A percentile compares a stretch with the other conserved stretches of the same genome.
These are phyloP conservation scores for Saccharum hybrid DNA, from an alignment of 202 grass and related monocot genomes.

Conservation along the genomic window DNA sequence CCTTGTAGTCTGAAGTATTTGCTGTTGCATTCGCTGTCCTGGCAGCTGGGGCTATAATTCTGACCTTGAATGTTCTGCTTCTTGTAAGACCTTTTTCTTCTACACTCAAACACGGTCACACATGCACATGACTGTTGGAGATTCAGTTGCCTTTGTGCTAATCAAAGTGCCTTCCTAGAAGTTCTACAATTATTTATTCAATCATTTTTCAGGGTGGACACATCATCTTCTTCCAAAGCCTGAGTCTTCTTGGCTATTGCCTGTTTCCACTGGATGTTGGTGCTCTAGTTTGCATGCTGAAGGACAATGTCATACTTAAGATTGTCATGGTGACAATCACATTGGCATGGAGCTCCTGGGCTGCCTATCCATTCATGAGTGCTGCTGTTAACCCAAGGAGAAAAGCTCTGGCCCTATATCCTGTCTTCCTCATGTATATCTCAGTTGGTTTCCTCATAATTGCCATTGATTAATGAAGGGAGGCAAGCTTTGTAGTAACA, in stretches of 20 bases:
- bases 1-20: conserved; percentile 96
- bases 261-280: conserved; percentile 92
- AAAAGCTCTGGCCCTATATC: conserved; percentile 92
- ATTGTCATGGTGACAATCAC: conserved; percentile 75
- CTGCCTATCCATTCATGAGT: conserved; percentile 99
- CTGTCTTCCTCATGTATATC: conserved; percentile 97
- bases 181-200: conserved; percentile 3
- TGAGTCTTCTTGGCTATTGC: conserved; percentile 97
- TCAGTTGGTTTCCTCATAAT: conserved; percentile 98
- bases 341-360: conserved; percentile 97
- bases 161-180: background rate
- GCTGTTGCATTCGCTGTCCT: conserved; percentile 97
- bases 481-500: conserved; percentile 21
- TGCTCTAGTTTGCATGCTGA: conserved; percentile 86
- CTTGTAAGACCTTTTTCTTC: conserved; percentile 57
- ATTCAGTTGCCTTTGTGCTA: conserved; percentile 1
- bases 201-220: conserved; percentile 78
- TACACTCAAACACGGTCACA: background rate
- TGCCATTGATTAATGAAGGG: conserved; percentile 71
- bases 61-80: conserved; percentile 96
- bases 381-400: conserved; percentile 94
- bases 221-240: conserved; percentile 99
- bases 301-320: conserved; percentile 90
- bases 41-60: conserved; percentile 94
- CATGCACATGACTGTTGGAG: too few species aligned